Percentiles rank a stretch among this genome's conserved stretches.
Evolutionary conservation across 352 stramenopile genomes (phyloP).

Genomic region (Pythium phragmitis): DNA sequence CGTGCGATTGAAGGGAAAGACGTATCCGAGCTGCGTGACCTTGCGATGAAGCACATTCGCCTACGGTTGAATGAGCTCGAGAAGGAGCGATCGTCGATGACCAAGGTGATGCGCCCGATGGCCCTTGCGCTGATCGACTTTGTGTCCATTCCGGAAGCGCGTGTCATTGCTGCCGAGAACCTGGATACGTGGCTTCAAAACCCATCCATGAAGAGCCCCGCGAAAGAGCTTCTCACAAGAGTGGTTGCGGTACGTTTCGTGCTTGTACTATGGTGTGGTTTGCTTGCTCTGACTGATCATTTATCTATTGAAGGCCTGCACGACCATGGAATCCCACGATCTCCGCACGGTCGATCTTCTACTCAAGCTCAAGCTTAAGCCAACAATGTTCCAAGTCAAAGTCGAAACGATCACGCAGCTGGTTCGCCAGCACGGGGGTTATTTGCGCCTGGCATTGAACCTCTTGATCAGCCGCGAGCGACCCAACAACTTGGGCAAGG

Average conservation of each 20-base stretch:
- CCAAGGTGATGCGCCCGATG: slow-evolving; percentile 65
- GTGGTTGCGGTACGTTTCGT: slow-evolving; percentile 42
- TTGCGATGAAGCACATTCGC: slow-evolving; percentile 72
- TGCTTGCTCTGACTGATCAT: not conserved
- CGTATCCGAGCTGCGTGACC: slow-evolving; percentile 49
- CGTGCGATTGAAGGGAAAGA: slow-evolving; percentile 48
- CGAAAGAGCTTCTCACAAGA: slow-evolving; percentile 72
- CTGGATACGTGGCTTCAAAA: slow-evolving; percentile 82
- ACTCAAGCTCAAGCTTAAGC: slow-evolving; percentile 86
- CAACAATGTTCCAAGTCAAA: slow-evolving; percentile 87
- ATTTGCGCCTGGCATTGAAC: slow-evolving; percentile 64
- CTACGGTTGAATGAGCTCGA: slow-evolving; percentile 63
- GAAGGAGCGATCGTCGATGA: slow-evolving; percentile 59
- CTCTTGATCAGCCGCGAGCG: slow-evolving; percentile 76
- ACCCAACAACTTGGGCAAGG: slow-evolving; percentile 80
- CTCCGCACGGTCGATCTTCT: slow-evolving; percentile 67
- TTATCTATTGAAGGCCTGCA: slow-evolving; percentile 39
- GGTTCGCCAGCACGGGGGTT: slow-evolving; percentile 65
- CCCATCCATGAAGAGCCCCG: slow-evolving; percentile 66
- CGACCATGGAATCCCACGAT: slow-evolving; percentile 53
- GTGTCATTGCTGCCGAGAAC: slow-evolving; percentile 69
- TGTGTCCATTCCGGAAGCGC: slow-evolving; percentile 52
- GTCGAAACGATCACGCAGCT: slow-evolving; percentile 82
- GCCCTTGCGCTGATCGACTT: slow-evolving; percentile 75
- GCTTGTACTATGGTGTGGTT: not conserved